A percentile compares a stretch with the other conserved stretches of the same genome.
Evolutionary conservation across 331 rosid species (phyloP).

Genomic region (Saraca asoca): DNA sequence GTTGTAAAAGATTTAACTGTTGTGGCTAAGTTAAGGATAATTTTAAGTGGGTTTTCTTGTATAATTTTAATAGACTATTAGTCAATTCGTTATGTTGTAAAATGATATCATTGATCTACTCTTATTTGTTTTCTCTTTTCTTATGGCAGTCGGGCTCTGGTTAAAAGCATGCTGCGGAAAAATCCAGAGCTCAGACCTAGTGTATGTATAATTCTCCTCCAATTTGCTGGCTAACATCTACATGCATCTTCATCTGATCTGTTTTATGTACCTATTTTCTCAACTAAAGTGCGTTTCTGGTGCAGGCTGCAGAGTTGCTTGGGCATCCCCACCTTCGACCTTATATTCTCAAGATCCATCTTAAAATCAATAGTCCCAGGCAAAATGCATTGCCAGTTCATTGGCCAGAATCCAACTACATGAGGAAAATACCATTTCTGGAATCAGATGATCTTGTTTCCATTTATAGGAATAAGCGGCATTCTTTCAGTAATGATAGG

Average conservation of each 20-base stretch:
- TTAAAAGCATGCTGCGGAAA: slow-evolving; percentile 98
- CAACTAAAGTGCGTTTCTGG: slow-evolving; percentile 39
- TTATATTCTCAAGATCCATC: slow-evolving; percentile 74
- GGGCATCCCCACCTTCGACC: slow-evolving; percentile 80
- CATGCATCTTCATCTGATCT: too few relatives aligned
- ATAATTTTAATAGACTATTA: background rate
- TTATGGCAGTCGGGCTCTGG: slow-evolving; percentile 84
- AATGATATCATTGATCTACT: slow-evolving; percentile 28
- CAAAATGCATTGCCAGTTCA: slow-evolving; percentile 55
- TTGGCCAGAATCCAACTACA: slow-evolving; percentile 58
- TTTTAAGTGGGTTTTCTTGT: slow-evolving; percentile 32
- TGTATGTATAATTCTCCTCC: slow-evolving; percentile 62
- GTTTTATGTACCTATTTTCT: slow-evolving; percentile 35
- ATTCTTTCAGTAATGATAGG: slow-evolving; percentile 71
- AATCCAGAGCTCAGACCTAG: slow-evolving; percentile 97
- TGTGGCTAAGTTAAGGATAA: slow-evolving; percentile 22
- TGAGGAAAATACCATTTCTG: slow-evolving; percentile 75
- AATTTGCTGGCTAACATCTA: background rate
- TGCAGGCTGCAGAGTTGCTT: slow-evolving; percentile 91
- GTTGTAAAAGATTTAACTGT: slow-evolving; percentile 13
- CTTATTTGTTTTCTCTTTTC: slow-evolving; percentile 28
- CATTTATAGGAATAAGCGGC: slow-evolving; percentile 49
- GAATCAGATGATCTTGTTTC: slow-evolving; percentile 49
- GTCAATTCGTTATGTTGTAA: slow-evolving; percentile 20
- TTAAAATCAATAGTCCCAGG: slow-evolving; percentile 77